Base-by-base conservation (phyloP, 257 asterid genomes). In the Euphrasia confusa region DNA sequence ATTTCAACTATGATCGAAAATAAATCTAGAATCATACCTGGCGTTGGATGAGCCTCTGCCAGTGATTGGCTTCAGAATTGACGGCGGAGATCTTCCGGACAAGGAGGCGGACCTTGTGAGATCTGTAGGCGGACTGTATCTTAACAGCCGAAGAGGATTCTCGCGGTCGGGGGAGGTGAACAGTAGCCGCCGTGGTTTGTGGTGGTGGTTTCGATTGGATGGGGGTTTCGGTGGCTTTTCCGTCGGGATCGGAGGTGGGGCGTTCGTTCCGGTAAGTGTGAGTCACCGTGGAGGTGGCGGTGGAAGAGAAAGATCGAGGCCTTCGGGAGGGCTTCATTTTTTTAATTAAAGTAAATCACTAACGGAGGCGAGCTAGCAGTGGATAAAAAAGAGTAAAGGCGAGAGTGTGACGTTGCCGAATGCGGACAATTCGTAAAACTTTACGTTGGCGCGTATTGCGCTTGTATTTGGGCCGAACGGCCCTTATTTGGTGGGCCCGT, bases 41-140 rank as follows among this genome's bases (percentile, higher is more conserved):
- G 28, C 87, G 78, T 75, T 88, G 96, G 85, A 91, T 82, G 66
- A 81, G 63, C 52, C 79, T 77, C 73, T 86, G 84, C 83, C 90
- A 88, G 74, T 74, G 71, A 66, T 66, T 78, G 33, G 96, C 95
- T 76, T 88, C 89, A 32, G 78, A 81, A 79, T 88, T 75, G 74
- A 86, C 95, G 62, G 90, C 71, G 42, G 90, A 66, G 69, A 91
- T 82, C 76, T 78, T 84, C 75, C 72, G 73, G 37, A 91, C 84
- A 10, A 91, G 88, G 18, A 1, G 24, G 14, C 96, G 88, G 40
- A 88, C 83, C 17, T 62, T 28, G 73, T 80, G 78, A 61, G 96
- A 80, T 71, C 96, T 71, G 72, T 81, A 88, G 58, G 83, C 83
- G 1, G 98, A 74, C 67, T 88, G 96, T 67, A 91, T 86, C 80